Percentiles rank a stretch among this genome's conserved stretches.
phyloP scores from a whole-genome alignment of 2,329 filamentous ascomycete species.

The Alternaria infectoria region DNA sequence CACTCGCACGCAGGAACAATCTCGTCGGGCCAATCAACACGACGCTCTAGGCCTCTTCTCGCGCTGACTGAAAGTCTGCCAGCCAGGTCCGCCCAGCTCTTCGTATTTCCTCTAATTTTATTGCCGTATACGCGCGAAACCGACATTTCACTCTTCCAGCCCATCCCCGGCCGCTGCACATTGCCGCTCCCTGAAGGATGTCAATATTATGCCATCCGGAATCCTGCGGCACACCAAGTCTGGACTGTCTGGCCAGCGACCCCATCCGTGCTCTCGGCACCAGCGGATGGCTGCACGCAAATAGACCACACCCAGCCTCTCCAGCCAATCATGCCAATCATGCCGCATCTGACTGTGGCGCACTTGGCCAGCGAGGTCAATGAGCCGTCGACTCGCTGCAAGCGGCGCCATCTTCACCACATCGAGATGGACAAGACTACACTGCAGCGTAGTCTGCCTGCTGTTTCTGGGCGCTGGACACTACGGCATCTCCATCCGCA shows the following conservation, averaged over 20 bases:
- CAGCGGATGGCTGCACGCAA: conserved; percentile 11
- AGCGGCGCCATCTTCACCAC: background rate
- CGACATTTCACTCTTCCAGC: background rate
- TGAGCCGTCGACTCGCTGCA: conserved; percentile 2
- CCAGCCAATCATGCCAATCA: conserved; percentile 14
- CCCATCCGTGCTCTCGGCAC: conserved; percentile 21
- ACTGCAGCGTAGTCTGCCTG: background rate
- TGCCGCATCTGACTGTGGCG: background rate
- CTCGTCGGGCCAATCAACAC: conserved; percentile 17
- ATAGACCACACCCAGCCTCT: background rate
- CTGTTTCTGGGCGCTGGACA: background rate
- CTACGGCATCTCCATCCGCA: background rate
- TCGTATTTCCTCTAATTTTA: conserved; percentile 5
- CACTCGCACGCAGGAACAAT: conserved; percentile 29
- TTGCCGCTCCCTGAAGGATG: background rate
- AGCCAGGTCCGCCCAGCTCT: conserved; percentile 8
- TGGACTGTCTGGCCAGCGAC: conserved; percentile 10
- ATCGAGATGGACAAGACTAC: background rate
- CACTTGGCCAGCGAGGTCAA: conserved; percentile 1
- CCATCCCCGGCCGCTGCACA: background rate
- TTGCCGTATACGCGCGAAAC: background rate
- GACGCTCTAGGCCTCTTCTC: conserved; percentile 3
- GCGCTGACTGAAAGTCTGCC: conserved; percentile 12
- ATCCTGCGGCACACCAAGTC: conserved; percentile 14
- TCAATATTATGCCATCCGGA: conserved; percentile 8